A percentile compares a stretch with the other conserved stretches of the same genome.
Evolutionary conservation across 257 asterid species (phyloP).

Genomic region (Penstemon barbatus): DNA sequence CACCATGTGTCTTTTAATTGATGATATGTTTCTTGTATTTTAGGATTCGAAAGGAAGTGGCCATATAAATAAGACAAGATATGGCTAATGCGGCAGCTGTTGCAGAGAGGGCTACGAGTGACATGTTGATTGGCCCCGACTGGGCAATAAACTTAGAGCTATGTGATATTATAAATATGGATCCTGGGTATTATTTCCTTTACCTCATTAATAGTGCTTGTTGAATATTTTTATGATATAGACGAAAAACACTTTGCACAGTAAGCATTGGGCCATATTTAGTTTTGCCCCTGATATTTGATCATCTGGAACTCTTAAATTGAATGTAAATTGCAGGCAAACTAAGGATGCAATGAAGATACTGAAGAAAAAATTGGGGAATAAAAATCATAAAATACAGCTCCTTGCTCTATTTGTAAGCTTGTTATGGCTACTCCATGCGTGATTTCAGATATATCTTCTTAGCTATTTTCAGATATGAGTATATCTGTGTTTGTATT

Average conservation of each 20-base stretch:
- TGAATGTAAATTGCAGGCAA: constrained; percentile 61
- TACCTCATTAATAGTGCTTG: not conserved
- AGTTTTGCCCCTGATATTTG: too few species aligned
- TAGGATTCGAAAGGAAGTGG: constrained; percentile 26
- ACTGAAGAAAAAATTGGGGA: constrained; percentile 81
- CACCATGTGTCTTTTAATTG: not conserved
- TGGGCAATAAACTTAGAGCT: constrained; percentile 97
- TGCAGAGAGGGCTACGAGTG: constrained; percentile 98
- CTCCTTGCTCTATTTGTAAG: constrained; percentile 90
- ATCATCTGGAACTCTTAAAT: constrained; percentile 18
- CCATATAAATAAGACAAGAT: constrained; percentile 27
- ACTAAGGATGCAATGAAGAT: constrained; percentile 89
- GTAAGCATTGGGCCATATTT: too few species aligned
- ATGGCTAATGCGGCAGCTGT: constrained; percentile 89
- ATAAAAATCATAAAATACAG: constrained; percentile 85
- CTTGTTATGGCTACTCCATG: constrained; percentile 6
- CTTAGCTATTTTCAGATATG: not conserved
- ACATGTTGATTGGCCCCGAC: constrained; percentile 90
- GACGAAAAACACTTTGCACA: not conserved
- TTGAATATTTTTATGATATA: not conserved
- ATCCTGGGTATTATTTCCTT: constrained; percentile 65
- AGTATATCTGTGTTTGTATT: not conserved
- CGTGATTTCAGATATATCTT: too few species aligned
- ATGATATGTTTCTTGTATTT: constrained; percentile 25
- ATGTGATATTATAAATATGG: constrained; percentile 74